phyloP scores from a whole-genome alignment of 1,284 basidiomycete species.

The Ceratobasidium sp. region DNA sequence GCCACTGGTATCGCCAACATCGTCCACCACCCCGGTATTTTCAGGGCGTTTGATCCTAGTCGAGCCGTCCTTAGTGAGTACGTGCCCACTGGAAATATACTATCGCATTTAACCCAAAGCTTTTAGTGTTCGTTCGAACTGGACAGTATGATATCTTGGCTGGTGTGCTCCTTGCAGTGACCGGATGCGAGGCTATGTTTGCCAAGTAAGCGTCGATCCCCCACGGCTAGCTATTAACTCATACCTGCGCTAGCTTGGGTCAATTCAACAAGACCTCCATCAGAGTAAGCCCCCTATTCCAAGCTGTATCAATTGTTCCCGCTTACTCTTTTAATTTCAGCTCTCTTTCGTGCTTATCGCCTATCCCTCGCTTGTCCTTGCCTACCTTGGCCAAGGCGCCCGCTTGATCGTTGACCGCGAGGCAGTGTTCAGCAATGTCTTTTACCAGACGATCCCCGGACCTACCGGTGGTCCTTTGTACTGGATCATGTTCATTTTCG shows the following conservation, averaged over 20 bases:
- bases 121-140: constrained; percentile 67
- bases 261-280: constrained; percentile 68
- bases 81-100: background rate
- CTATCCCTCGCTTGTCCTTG: constrained; percentile 67
- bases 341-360: constrained; percentile 62
- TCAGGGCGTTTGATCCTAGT: constrained; percentile 71
- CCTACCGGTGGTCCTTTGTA: constrained; percentile 60
- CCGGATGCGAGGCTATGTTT: constrained; percentile 72
- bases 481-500: constrained; percentile 68
- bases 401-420: constrained; percentile 61
- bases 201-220: constrained; percentile 58
- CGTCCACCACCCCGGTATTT: constrained; percentile 62
- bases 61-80: constrained; percentile 64
- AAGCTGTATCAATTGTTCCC: background rate
- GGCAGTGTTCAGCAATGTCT: constrained; percentile 61
- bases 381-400: constrained; percentile 74
- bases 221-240: background rate
- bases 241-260: constrained; percentile 58
- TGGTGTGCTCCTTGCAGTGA: constrained; percentile 69
- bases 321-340: constrained; percentile 49
- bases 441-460: constrained; percentile 70
- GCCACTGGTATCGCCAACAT: constrained; percentile 67
- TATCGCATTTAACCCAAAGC: background rate
- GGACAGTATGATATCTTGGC: constrained; percentile 65
- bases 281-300: constrained; percentile 51